phyloP scores from a whole-genome alignment of 2,329 filamentous ascomycete species.

The Alternaria postmessia region DNA sequence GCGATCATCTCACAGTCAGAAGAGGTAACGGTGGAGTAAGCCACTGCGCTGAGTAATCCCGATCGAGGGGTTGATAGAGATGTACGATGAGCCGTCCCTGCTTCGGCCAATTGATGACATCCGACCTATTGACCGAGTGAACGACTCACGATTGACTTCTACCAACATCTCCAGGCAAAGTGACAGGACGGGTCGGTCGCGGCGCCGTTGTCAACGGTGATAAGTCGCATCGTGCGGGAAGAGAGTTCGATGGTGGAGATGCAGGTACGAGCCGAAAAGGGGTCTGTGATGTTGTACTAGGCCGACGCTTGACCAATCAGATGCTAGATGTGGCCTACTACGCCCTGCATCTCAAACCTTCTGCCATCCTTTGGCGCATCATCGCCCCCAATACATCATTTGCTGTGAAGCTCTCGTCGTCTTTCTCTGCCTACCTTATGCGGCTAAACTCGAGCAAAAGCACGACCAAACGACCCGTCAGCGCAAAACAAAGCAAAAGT shows the following conservation, averaged over 20 bases:
- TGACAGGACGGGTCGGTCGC: constrained; percentile 9
- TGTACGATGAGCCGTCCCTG: neutral
- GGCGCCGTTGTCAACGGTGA: constrained; percentile 13
- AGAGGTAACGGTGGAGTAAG: constrained; percentile 5
- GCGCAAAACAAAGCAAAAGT: constrained; percentile 13
- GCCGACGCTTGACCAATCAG: constrained; percentile 12
- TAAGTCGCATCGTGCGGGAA: neutral
- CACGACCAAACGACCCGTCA: constrained; percentile 11
- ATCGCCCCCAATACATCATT: constrained; percentile 16
- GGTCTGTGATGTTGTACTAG: constrained; percentile 3
- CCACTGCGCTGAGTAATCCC: constrained; percentile 6
- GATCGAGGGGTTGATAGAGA: neutral
- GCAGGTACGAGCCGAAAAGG: constrained; percentile 6
- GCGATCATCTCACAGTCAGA: constrained; percentile 5
- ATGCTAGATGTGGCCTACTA: constrained; percentile 2
- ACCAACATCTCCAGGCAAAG: neutral
- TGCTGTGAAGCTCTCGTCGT: constrained; percentile 11
- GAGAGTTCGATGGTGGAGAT: constrained; percentile 1
- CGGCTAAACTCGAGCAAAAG: constrained; percentile 21
- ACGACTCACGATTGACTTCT: neutral
- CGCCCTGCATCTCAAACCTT: constrained; percentile 25
- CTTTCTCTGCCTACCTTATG: constrained; percentile 16
- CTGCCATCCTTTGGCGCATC: constrained; percentile 20
- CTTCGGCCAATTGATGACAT: neutral
- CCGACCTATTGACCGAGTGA: neutral